Evolutionary conservation across 2,329 filamentous ascomycete species (phyloP), one percentile per base, ranked within the genome.

Genomic region (Didymella pomorum): DNA sequence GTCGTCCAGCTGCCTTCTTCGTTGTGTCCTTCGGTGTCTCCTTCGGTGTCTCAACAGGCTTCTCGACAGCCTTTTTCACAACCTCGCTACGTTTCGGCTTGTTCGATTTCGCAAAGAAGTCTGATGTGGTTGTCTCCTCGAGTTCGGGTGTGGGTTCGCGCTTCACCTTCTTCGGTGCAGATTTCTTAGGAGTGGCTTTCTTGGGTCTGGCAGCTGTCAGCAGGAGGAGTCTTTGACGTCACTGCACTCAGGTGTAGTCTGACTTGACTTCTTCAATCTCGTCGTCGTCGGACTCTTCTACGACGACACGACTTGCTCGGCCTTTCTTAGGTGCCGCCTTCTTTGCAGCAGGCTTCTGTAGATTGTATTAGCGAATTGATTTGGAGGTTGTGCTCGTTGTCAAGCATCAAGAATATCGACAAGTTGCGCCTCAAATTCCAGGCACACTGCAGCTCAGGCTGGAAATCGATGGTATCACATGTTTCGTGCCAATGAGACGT

Each of bases 241-340:
- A 64, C 25, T 39, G 20, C 31, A 23, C 20, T 4, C 20, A 39
- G 11, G n/a, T 21, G 18, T 20, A 28, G 14, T 43, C 68, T 65
- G 58, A 75, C 71, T 72, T 69, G 55, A 69, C 67, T 56, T 74
- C 76, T 68, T 70, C 75, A 41, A 78, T 79, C 31, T 85, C 81
- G 5, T 91, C 89, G 28, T 74, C 91, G 55, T 93, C 91, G 14
- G 76, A 76, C 42, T 91, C 94, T 62, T 96, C 92, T 61, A 93
- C 87, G 45, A 96, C 85, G 4, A 77, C 74, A 28, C 74, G 66
- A 35, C 70, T 72, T 11, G 67, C 62, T n/a, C 73, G 67, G 10
- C 60, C 77, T 76, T 80, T 80, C 67, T 82, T 82, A 58, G 69
- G 65, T 1, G 68, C 66, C 9, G 67, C 58, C 72, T 82, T 72